phyloP scores from a whole-genome alignment of 2,329 filamentous ascomycete genomes.

The Fusarium irregulare region DNA sequence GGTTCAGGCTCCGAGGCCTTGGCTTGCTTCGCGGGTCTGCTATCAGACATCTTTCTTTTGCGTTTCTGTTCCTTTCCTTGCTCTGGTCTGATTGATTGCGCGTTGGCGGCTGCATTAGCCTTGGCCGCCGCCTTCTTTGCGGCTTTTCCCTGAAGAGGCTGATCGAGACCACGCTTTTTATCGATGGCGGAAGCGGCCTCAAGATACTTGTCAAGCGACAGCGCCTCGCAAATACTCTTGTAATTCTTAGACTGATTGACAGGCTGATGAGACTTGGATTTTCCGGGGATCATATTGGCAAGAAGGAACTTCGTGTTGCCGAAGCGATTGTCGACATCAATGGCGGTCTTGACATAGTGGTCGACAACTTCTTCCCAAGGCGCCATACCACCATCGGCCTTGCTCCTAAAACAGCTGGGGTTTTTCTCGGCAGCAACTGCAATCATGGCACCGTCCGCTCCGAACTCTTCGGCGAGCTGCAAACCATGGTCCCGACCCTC shows the following conservation, averaged over 20 bases:
- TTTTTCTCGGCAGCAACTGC: conserved; percentile 93
- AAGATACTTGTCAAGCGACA: conserved; percentile 73
- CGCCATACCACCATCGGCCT: conserved; percentile 75
- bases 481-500: conserved; percentile 77
- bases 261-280: conserved; percentile 69
- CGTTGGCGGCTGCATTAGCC: conserved; percentile 58
- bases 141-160: conserved; percentile 56
- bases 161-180: conserved; percentile 67
- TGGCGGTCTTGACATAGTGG: conserved; percentile 76
- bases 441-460: conserved; percentile 97
- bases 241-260: conserved; percentile 79
- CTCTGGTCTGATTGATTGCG: conserved; percentile 57
- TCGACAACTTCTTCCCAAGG: conserved; percentile 82
- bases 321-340: conserved; percentile 86
- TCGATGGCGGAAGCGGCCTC: conserved; percentile 75
- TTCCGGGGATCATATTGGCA: conserved; percentile 86
- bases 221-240: conserved; percentile 70
- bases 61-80: conserved; percentile 48
- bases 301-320: conserved; percentile 95
- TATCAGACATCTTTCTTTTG: conserved; percentile 53
- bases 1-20: conserved; percentile 41
- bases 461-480: conserved; percentile 78
- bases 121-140: conserved; percentile 51
- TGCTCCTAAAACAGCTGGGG: conserved; percentile 82
- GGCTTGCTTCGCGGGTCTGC: conserved; percentile 40